Conservation (phyloP, 352 stramenopile species). For the Phytopythium mirpurense region DNA sequence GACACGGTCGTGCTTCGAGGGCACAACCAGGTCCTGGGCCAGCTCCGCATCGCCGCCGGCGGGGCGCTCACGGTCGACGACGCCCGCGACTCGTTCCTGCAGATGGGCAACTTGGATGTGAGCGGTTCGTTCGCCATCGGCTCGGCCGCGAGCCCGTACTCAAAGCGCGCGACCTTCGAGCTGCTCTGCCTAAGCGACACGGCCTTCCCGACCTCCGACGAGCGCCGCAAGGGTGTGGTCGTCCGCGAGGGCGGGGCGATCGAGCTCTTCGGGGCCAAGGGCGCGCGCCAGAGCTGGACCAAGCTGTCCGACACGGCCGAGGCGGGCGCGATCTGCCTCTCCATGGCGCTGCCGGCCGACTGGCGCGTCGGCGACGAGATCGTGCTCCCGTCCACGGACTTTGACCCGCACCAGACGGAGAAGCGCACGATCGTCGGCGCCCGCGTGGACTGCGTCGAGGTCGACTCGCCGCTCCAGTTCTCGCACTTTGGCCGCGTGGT, state of each 20-base stretch:
- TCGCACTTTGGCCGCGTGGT: conserved; percentile 34
- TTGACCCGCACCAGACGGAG: conserved; percentile 31
- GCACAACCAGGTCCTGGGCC: conserved; percentile 19
- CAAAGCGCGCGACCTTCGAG: conserved; percentile 29
- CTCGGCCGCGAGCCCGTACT: conserved; percentile 17
- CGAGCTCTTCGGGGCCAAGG: conserved; percentile 26
- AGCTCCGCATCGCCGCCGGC: conserved; percentile 16
- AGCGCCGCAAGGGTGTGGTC: conserved; percentile 33
- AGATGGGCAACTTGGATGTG: conserved; percentile 26
- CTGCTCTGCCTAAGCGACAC: conserved; percentile 15
- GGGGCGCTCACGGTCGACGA: conserved; percentile 16
- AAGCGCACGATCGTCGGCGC: conserved; percentile 25
- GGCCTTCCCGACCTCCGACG: conserved; percentile 11
- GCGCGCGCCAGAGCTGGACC: conserved; percentile 25
- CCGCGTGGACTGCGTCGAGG: conserved; percentile 11
- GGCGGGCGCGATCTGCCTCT: conserved; percentile 17
- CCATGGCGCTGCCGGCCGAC: conserved; percentile 14
- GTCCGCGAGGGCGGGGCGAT: conserved; percentile 25
- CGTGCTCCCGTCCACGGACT: conserved; percentile 35
- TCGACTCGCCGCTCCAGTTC: conserved; percentile 24
- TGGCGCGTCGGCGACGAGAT: conserved; percentile 39
- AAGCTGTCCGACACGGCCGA: conserved; percentile 13
- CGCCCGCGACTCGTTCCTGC: conserved; percentile 12
- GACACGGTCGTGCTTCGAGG: conserved; percentile 23
- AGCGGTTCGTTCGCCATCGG: conserved; percentile 27